Conservation (phyloP, 2,329 filamentous ascomycete species). For the Plenodomus lindquistii region DNA sequence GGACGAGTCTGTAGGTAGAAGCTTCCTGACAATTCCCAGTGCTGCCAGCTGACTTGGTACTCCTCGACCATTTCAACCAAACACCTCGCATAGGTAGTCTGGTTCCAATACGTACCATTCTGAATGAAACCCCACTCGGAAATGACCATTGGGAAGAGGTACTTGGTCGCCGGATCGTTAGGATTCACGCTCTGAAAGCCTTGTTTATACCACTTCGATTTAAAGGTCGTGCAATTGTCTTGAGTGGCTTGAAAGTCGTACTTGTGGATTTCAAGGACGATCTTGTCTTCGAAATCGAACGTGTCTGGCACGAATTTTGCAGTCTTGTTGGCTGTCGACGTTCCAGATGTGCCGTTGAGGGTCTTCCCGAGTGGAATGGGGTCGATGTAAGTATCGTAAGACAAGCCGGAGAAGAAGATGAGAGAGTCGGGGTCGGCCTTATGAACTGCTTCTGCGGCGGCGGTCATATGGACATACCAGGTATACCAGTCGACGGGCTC, state of each 20-base stretch:
- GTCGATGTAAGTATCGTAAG: constrained; percentile 39
- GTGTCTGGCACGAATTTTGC: constrained; percentile 30
- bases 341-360: constrained; percentile 33
- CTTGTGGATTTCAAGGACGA: constrained; percentile 41
- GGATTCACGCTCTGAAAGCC: constrained; percentile 38
- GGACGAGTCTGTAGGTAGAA: constrained; percentile 47
- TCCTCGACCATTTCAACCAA: constrained; percentile 38
- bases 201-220: constrained; percentile 39
- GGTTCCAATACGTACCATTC: constrained; percentile 38
- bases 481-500: constrained; percentile 43
- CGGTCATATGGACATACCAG: constrained; percentile 41
- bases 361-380: constrained; percentile 39
- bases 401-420: constrained; percentile 40
- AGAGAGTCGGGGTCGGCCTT: constrained; percentile 29
- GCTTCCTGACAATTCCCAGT: constrained; percentile 38
- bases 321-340: constrained; percentile 28
- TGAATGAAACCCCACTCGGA: constrained; percentile 41
- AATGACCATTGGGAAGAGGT: constrained; percentile 37
- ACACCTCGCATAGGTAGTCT: constrained; percentile 38
- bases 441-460: constrained; percentile 35
- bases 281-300: constrained; percentile 35
- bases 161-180: constrained; percentile 32
- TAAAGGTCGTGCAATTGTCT: constrained; percentile 36
- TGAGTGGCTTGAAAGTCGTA: constrained; percentile 40
- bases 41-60: constrained; percentile 35